Evolutionary conservation across 345 rosid species (phyloP).

Genomic region (Cochlearia excelsa): DNA sequence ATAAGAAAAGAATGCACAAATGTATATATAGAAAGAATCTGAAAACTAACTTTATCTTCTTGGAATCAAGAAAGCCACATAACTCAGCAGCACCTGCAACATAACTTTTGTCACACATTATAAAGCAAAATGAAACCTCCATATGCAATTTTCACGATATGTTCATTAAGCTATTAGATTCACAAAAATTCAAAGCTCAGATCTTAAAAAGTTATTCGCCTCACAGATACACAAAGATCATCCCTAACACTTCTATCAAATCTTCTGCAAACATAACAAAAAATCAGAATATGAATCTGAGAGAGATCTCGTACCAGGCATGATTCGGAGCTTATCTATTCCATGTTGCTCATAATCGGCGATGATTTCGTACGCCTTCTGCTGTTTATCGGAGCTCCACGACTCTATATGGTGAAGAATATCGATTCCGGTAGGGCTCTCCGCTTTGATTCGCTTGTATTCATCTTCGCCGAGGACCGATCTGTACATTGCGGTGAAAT

Average conservation of each 20-base stretch:
- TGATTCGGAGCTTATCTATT: constrained; percentile 76
- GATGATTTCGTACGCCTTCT: constrained; percentile 54
- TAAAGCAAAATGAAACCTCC: too few species aligned
- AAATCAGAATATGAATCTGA: too few species aligned
- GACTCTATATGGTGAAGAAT: constrained; percentile 75
- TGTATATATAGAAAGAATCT: background rate
- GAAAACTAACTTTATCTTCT: constrained; percentile 64
- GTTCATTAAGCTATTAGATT: too few species aligned
- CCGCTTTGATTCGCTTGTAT: constrained; percentile 57
- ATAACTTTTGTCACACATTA: background rate
- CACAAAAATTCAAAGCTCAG: too few species aligned
- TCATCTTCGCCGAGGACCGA: constrained; percentile 78
- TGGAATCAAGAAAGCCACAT: constrained; percentile 82
- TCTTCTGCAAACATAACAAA: too few species aligned
- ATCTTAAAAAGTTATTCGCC: too few species aligned
- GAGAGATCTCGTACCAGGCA: constrained; percentile 63
- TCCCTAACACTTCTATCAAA: too few species aligned
- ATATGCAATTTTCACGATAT: too few species aligned
- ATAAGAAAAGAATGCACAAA: background rate
- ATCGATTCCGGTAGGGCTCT: constrained; percentile 78
- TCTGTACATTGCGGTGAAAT: constrained; percentile 84
- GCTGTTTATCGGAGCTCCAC: constrained; percentile 63
- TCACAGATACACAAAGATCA: too few species aligned
- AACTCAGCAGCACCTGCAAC: constrained; percentile 74
- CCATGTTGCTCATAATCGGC: constrained; percentile 75